Evolutionary conservation across 805 yeast species (phyloP).

Genomic region (Myxozyma lipomycoides): DNA sequence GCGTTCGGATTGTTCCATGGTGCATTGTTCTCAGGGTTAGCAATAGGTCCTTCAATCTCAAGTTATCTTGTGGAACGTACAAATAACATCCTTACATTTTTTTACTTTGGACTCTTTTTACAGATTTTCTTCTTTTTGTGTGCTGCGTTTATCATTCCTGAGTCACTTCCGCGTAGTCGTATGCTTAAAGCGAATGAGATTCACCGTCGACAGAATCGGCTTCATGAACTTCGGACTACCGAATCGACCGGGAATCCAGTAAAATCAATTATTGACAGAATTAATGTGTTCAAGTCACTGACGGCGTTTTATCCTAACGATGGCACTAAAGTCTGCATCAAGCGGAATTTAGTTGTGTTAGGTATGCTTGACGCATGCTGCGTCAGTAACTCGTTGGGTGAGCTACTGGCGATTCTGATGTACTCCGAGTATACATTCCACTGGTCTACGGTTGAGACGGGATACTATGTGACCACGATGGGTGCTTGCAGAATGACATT

Average conservation of each 20-base stretch:
- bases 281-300: slow-evolving; percentile 15
- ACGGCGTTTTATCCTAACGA: slow-evolving; percentile 19
- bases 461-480: slow-evolving; percentile 32
- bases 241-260: not conserved
- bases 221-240: not conserved
- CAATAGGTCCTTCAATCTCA: slow-evolving; percentile 22
- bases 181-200: slow-evolving; percentile 8
- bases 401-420: slow-evolving; percentile 13
- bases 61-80: slow-evolving; percentile 10
- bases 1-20: slow-evolving; percentile 24
- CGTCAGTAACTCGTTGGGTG: slow-evolving; percentile 14
- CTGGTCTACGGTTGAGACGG: slow-evolving; percentile 36
- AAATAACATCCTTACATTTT: slow-evolving; percentile 12
- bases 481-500: slow-evolving; percentile 31
- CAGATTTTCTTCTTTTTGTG: slow-evolving; percentile 6
- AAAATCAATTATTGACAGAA: not conserved
- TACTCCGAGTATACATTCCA: slow-evolving; percentile 32
- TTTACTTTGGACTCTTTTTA: slow-evolving; percentile 16
- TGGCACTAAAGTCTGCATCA: slow-evolving; percentile 15
- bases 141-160: slow-evolving; percentile 16
- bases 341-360: slow-evolving; percentile 12
- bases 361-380: slow-evolving; percentile 12
- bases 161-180: slow-evolving; percentile 9
- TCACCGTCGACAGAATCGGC: slow-evolving; percentile 6
- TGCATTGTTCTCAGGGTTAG: slow-evolving; percentile 15